Base-by-base conservation (phyloP, 345 rosid genomes). In the Syzygium oleosum region DNA sequence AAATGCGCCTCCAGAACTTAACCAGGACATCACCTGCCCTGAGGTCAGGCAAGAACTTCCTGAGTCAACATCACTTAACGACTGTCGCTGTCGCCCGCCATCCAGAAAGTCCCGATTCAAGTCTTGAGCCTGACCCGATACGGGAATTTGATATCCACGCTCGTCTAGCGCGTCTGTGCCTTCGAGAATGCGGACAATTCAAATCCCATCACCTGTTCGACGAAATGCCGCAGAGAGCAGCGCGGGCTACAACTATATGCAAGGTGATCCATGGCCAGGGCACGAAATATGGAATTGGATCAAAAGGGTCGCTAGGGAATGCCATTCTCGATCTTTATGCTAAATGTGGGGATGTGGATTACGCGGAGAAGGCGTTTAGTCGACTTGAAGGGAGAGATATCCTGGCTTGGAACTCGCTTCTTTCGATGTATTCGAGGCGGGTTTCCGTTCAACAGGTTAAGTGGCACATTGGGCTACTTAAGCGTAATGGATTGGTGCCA, bases 251-350 rank as follows among this genome's bases (percentile, higher is more conserved):
- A 53, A 89, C 85, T 86, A 79, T 87, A 17, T 89, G 93, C 41
- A 94, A 91, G 92, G 85, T 94, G 87, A 89, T 94, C 58, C 98
- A 96, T 86, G 90, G 94, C 34, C 91, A 83, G 87, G 89, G 92
- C 91, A 84, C 92, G 87, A 89, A 78, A 89, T 88, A 93, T 88
- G 97, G 98, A 63, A 85, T 94, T 84, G 90, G 88, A 27, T 89
- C 95, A 21, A 87, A 91, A 51, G 96, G 94, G 38, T 89, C 73
- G 61, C 91, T 96, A 51, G 92, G 95, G 21, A 94, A 95, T 86
- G 93, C 94, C 79, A 91, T 96, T 85, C 88, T 97, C 46, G 99
- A 95, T 90, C 95, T 97, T 73, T 97, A 96, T 86, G 95, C 95
- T 86, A 97, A 95, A 90, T 95, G 99, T 88, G 96, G 93, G 23